Evolutionary conservation across 2,329 filamentous ascomycete species (phyloP).

Genomic region (Ophiostoma sp.): DNA sequence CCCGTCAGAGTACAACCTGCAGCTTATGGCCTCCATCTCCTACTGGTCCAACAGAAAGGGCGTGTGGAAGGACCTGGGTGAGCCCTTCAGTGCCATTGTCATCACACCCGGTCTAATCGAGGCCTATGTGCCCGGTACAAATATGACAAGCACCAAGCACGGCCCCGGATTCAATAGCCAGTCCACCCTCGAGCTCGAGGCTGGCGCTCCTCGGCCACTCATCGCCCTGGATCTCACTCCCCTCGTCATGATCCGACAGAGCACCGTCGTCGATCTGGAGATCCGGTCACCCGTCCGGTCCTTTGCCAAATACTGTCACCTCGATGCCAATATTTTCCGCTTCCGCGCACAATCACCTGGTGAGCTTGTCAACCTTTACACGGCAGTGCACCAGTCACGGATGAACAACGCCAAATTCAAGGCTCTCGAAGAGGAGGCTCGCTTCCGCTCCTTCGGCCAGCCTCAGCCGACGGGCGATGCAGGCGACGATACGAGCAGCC

Average conservation of each 20-base stretch:
- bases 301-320: constrained; percentile 66
- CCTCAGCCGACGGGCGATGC: constrained; percentile 48
- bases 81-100: constrained; percentile 54
- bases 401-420: constrained; percentile 92
- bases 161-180: constrained; percentile 30
- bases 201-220: constrained; percentile 47
- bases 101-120: constrained; percentile 62
- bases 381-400: constrained; percentile 81
- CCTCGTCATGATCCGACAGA: constrained; percentile 83
- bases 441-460: constrained; percentile 70
- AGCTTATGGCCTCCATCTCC: constrained; percentile 57
- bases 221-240: constrained; percentile 85
- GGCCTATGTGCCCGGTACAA: constrained; percentile 33
- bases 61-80: constrained; percentile 59
- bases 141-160: neutral
- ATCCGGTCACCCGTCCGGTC: constrained; percentile 81
- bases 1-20: constrained; percentile 45
- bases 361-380: constrained; percentile 81
- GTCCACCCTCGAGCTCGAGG: constrained; percentile 35
- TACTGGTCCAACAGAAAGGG: constrained; percentile 63
- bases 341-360: constrained; percentile 76
- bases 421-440: constrained; percentile 64
- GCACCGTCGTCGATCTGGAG: constrained; percentile 90
- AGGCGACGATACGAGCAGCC: constrained; percentile 48
- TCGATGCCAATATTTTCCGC: constrained; percentile 76